phyloP scores from a whole-genome alignment of 2,329 filamentous ascomycete genomes.

The Trichoderma atrobrunneum region DNA sequence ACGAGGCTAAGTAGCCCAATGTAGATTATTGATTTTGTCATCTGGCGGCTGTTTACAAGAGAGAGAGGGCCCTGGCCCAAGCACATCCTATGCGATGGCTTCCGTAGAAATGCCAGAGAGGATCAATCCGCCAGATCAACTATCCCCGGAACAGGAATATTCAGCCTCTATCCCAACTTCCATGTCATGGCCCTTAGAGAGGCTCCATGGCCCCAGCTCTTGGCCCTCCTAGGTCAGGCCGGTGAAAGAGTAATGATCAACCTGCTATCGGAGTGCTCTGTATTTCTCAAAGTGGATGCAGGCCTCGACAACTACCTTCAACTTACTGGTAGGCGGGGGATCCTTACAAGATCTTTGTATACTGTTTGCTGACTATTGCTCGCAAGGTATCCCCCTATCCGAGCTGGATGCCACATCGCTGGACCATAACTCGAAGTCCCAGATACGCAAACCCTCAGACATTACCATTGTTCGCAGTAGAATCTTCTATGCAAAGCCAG shows the following conservation, averaged over 20 bases:
- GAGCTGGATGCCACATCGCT: conserved; percentile 35
- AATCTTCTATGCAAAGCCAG: conserved; percentile 80
- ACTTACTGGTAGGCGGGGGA: conserved; percentile 61
- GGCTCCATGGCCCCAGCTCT: conserved; percentile 70
- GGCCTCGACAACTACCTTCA: conserved; percentile 70
- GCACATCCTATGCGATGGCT: conserved; percentile 84
- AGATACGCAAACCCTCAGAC: conserved; percentile 47
- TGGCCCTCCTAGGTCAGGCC: conserved; percentile 69
- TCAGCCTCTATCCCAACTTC: conserved; percentile 63
- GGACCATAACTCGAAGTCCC: background rate
- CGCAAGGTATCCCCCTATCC: conserved; percentile 48
- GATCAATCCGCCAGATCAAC: conserved; percentile 32
- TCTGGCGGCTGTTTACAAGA: conserved; percentile 73
- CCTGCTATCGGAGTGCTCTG: conserved; percentile 70
- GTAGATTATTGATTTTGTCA: conserved; percentile 72
- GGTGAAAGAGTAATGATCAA: conserved; percentile 76
- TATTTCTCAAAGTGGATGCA: conserved; percentile 65
- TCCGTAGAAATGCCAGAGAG: conserved; percentile 48
- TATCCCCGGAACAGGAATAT: conserved; percentile 70
- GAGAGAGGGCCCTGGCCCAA: conserved; percentile 52
- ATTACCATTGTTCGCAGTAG: conserved; percentile 77
- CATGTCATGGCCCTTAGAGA: conserved; percentile 67
- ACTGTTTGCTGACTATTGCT: background rate
- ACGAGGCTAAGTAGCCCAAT: conserved; percentile 20
- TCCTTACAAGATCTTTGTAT: background rate